Base-by-base conservation (phyloP, 2,329 filamentous ascomycete genomes). In the Amylocarpus encephaloides region DNA sequence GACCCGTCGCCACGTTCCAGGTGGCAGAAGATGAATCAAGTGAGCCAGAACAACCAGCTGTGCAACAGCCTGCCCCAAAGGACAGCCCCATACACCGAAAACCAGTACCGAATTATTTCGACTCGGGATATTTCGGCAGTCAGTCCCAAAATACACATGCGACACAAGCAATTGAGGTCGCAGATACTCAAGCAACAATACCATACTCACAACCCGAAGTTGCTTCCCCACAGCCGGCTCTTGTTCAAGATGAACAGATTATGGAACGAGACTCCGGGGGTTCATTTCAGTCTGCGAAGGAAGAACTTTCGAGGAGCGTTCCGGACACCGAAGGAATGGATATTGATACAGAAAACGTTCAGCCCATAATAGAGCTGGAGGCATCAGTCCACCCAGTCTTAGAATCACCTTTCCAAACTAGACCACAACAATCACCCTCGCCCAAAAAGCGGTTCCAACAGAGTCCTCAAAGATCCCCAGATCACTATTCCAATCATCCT, bases 91-190 rank as follows among this genome's bases (percentile, higher is more conserved):
- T 55, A 12, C 56, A 54, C 32, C 57, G 46, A 11, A 62, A 65
- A 34, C 57, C 63, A n/a, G 53, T 65, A n/a, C 63, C 71, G 16
- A 63, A 59, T 19, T 35, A 53, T 9, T 71, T 72, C 1, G 85
- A 88, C 59, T 88, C 85, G 32, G 85, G 85, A 26, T 88, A 88
- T 61, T 81, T 86, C 68, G 85, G 83, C 42, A 85, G 82, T 59
- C 80, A 83, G 59, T 45, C 59, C 29, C 35, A 43, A 30, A 11
- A 11, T 43, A 52, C 58, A 39, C 49, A 56, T 33, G 50, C 58
- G 26, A 59, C 57, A 3, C 59, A 63, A 46, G 41, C 36, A 5
- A 51, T 43, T 38, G 52, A 57, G 29, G 33, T 35, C n/a, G 26
- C 36, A 13, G 43, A 49, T 39, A 44, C 55, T 43, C 42, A 49